These are phyloP conservation scores for Coemansia guatemalensis DNA, from an alignment of 192 early-diverging fungal species.

Conservation along the genomic window DNA sequence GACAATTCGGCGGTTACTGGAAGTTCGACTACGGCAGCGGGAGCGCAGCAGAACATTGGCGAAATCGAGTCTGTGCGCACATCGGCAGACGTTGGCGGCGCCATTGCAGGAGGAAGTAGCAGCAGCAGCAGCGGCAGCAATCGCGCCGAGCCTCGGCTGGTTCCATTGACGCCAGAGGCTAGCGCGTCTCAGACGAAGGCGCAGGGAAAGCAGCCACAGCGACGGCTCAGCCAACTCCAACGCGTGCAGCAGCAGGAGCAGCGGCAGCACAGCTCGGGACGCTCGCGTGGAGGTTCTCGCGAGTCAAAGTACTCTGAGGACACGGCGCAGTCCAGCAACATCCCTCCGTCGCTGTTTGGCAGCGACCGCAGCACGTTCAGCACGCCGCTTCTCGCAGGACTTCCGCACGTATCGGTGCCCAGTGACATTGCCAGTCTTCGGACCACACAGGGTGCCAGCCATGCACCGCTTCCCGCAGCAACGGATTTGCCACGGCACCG, in stretches of 20 bases:
- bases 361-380: slow-evolving; percentile 48
- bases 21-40: slow-evolving; percentile 30
- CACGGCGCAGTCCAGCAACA: slow-evolving; percentile 49
- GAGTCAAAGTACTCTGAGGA: slow-evolving; percentile 37
- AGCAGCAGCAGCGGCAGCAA: neutral
- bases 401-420: slow-evolving; percentile 44
- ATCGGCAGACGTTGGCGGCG: neutral
- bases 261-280: slow-evolving; percentile 11
- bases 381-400: slow-evolving; percentile 39
- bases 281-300: slow-evolving; percentile 12
- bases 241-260: slow-evolving; percentile 2
- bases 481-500: neutral
- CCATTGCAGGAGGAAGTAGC: neutral
- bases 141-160: slow-evolving; percentile 7
- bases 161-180: slow-evolving; percentile 34
- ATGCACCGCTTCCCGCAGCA: neutral
- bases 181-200: neutral
- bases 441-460: slow-evolving; percentile 14
- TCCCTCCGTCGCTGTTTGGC: slow-evolving; percentile 50
- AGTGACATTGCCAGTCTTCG: slow-evolving; percentile 48
- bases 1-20: slow-evolving; percentile 15
- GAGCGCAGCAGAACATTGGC: slow-evolving; percentile 37
- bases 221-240: neutral
- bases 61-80: slow-evolving; percentile 33
- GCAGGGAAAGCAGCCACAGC: neutral